These are phyloP conservation scores for Aspergillus sp. DNA, from an alignment of 2,329 filamentous ascomycete species.

Conservation along the genomic window DNA sequence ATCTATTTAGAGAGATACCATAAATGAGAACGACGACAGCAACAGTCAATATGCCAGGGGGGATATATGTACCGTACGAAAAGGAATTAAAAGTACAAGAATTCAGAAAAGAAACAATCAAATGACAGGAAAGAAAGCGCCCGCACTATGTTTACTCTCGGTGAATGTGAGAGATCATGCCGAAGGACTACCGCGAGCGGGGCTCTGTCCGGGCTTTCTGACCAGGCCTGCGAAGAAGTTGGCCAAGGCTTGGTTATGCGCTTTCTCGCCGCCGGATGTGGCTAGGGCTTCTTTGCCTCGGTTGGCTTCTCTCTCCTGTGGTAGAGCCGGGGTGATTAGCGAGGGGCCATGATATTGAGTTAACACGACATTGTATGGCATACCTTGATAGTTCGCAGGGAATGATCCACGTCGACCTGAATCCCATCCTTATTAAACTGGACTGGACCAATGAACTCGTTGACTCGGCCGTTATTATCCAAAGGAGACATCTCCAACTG, in stretches of 20 bases:
- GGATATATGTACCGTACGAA: constrained; percentile 41
- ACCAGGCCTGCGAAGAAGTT: constrained; percentile 54
- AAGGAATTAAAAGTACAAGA: constrained; percentile 16
- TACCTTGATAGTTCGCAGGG: constrained; percentile 79
- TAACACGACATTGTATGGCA: constrained; percentile 11
- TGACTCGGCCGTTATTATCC: constrained; percentile 40
- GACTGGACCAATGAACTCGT: constrained; percentile 84
- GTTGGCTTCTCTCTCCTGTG: constrained; percentile 38
- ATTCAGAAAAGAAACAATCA: constrained; percentile 4
- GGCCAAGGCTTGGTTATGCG: constrained; percentile 52
- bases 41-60: constrained; percentile 44
- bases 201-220: constrained; percentile 40
- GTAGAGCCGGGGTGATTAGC: constrained; percentile 6
- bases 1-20: background rate
- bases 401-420: constrained; percentile 88
- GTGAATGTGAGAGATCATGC: constrained; percentile 8
- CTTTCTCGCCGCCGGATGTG: constrained; percentile 38
- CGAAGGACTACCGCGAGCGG: constrained; percentile 29
- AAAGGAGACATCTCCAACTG: constrained; percentile 29
- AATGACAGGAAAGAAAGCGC: background rate
- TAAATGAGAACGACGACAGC: constrained; percentile 9
- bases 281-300: constrained; percentile 29
- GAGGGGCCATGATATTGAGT: background rate
- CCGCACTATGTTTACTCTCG: background rate
- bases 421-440: constrained; percentile 99